Evolutionary conservation across 2,329 filamentous ascomycete genomes (phyloP).

Genomic region (Colletotrichum zoysiae): DNA sequence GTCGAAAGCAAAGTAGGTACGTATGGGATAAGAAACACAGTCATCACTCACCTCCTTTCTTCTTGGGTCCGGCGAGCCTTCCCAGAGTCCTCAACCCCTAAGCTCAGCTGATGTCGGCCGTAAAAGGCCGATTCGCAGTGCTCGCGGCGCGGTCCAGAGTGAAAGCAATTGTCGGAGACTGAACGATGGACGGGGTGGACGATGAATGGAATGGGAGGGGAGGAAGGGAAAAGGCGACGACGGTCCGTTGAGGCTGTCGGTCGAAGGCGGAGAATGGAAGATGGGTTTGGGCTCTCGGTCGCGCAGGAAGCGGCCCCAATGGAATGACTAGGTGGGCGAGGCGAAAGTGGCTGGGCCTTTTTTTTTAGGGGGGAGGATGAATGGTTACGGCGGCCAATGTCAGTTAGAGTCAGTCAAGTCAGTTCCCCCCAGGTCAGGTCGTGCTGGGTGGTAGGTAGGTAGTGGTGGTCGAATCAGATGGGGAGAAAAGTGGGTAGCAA

Average conservation of each 20-base stretch:
- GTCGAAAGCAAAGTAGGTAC: not conserved
- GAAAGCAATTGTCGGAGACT: conserved; percentile 22
- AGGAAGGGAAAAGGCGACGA: conserved; percentile 23
- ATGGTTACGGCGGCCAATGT: conserved; percentile 15
- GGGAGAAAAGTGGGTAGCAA: conserved; percentile 30
- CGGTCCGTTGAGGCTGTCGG: conserved; percentile 36
- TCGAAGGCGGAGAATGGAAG: conserved; percentile 41
- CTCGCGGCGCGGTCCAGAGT: conserved; percentile 40
- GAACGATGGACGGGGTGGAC: conserved; percentile 35
- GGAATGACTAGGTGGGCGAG: conserved; percentile 39
- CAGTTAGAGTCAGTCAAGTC: conserved; percentile 15
- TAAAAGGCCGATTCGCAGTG: conserved; percentile 44
- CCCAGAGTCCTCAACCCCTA: conserved; percentile 46
- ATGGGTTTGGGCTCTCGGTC: conserved; percentile 42
- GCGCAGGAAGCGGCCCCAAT: conserved; percentile 42
- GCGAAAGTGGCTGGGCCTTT: conserved; percentile 38
- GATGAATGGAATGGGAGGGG: conserved; percentile 38
- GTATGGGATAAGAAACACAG: conserved; percentile 7
- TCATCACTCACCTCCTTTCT: conserved; percentile 41
- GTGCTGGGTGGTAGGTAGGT: conserved; percentile 12
- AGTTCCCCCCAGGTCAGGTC: conserved; percentile 9
- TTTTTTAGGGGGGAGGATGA: conserved; percentile 16
- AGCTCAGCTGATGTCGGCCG: conserved; percentile 47
- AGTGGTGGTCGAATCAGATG: conserved; percentile 33
- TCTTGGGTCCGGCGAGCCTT: conserved; percentile 41